Conservation (phyloP, 345 rosid species). For the Aquilaria malaccensis region DNA sequence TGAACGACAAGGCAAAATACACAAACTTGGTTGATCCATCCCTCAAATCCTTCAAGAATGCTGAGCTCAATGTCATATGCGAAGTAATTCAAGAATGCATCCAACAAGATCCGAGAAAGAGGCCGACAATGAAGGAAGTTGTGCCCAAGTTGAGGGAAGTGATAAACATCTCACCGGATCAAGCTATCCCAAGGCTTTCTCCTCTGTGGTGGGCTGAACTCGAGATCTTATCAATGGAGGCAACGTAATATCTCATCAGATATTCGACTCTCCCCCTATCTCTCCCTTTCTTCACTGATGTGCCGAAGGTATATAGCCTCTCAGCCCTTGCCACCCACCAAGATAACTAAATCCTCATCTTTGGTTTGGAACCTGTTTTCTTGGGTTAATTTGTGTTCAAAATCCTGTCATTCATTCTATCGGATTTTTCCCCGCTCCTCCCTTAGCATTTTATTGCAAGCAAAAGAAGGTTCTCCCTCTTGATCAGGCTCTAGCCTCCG, state of each 20-base stretch:
- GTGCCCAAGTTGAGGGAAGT: constrained; percentile 52
- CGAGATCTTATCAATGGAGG: constrained; percentile 84
- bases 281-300: constrained; percentile 9
- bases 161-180: constrained; percentile 63
- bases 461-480: neutral
- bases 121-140: constrained; percentile 67
- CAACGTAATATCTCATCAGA: constrained; percentile 31
- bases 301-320: constrained; percentile 10
- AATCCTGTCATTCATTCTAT: constrained; percentile 9
- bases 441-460: constrained; percentile 1
- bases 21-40: constrained; percentile 59
- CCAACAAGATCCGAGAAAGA: constrained; percentile 36
- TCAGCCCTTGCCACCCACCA: constrained; percentile 1
- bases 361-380: neutral
- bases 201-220: constrained; percentile 99
- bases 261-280: constrained; percentile 14
- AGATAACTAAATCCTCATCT: neutral
- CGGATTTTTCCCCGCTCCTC: neutral
- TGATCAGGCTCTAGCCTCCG: no score
- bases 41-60: constrained; percentile 54
- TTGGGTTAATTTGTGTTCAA: constrained; percentile 5
- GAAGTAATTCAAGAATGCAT: constrained; percentile 58
- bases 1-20: constrained; percentile 38
- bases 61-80: constrained; percentile 60
- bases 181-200: constrained; percentile 89